Base-by-base conservation (phyloP, 257 asterid genomes). In the Nicotiana sylvestris region DNA sequence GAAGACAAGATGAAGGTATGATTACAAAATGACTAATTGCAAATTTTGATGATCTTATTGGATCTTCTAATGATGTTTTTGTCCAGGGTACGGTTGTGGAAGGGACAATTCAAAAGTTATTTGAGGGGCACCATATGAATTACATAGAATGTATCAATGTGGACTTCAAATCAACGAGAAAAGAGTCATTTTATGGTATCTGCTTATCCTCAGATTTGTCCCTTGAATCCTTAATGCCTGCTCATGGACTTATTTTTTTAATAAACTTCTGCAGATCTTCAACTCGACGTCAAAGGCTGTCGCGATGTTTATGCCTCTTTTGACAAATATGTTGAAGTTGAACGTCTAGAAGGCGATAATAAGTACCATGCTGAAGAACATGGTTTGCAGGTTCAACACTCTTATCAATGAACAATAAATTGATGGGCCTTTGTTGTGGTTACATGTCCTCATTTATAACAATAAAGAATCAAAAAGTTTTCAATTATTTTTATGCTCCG, bases 1-100 rank as follows among this genome's bases (percentile, higher is more conserved):
- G 99, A 96, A 87, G 98, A 94, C 86, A 96, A 96, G 91, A 96
- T 96, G 99, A 94, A 96, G 98, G 99, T 93, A 88, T 53, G 81
- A 49, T 67, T 78, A 43, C 76, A 83, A 80, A 84, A 33, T 82
- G 58, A 80, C 29, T 68, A 17, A 6, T 62, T 81, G 62, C 55
- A 33, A 78, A 69, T 56, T 72, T 15, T 49, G 9, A 76, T 43
- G 17, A 68, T 60, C 69, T 69, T 70, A 32, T 80, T 77, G 86
- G 86, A 85, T 78, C 66, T 83, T 76, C 77, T 72, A 72, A 58
- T 79, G 81, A n/a, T 85, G 78, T 84, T 86, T 80, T 88, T 77
- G 84, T 83, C 65, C 90, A 96, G 99, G 99, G 99, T 81, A 96
- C 99, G 35, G 99, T 94, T 76, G 99, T 96, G 82, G 99, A 96